A percentile compares a stretch with the other conserved stretches of the same genome.
Evolutionary conservation across 805 yeast genomes (phyloP).

Genomic region (Lachancea dasiensis): DNA sequence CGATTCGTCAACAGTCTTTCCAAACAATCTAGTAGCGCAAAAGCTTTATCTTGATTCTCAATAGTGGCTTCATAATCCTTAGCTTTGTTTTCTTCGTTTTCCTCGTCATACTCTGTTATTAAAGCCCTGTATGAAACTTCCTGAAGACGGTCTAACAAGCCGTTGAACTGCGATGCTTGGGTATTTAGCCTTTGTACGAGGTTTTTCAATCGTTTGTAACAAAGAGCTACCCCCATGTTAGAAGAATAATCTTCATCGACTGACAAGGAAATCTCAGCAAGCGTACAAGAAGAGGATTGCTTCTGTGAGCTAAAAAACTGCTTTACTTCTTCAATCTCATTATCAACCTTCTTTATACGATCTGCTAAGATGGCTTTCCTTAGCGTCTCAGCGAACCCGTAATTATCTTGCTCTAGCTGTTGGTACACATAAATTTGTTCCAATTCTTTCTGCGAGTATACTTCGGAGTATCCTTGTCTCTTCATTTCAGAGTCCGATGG

Average conservation of each 20-base stretch:
- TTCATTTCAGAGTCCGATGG: constrained; percentile 9
- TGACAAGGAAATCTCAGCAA: constrained; percentile 9
- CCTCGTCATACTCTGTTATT: constrained; percentile 20
- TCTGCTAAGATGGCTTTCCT: constrained; percentile 45
- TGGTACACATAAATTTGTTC: constrained; percentile 32
- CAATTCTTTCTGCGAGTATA: constrained; percentile 27
- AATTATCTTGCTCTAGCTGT: constrained; percentile 45
- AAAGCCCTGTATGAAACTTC: constrained; percentile 26
- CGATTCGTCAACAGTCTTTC: constrained; percentile 44
- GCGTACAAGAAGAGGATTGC: background rate
- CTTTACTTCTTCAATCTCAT: constrained; percentile 23
- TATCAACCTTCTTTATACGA: constrained; percentile 29
- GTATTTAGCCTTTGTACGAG: constrained; percentile 18
- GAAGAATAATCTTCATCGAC: constrained; percentile 18
- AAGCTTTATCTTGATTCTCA: constrained; percentile 66
- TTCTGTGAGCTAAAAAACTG: constrained; percentile 3
- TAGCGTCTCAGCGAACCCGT: constrained; percentile 55
- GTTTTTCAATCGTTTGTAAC: constrained; percentile 18
- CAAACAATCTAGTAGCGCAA: constrained; percentile 49
- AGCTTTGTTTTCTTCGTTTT: constrained; percentile 45
- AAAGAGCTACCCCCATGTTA: constrained; percentile 17
- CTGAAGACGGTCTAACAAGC: constrained; percentile 13
- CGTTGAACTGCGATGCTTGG: constrained; percentile 26
- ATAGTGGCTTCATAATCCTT: constrained; percentile 75
- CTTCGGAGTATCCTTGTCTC: constrained; percentile 16